Percentiles rank a stretch among this genome's conserved stretches.
Evolutionary conservation across 2,329 filamentous ascomycete genomes (phyloP).

Genomic region (Parasarocladium wereldwijsianum): DNA sequence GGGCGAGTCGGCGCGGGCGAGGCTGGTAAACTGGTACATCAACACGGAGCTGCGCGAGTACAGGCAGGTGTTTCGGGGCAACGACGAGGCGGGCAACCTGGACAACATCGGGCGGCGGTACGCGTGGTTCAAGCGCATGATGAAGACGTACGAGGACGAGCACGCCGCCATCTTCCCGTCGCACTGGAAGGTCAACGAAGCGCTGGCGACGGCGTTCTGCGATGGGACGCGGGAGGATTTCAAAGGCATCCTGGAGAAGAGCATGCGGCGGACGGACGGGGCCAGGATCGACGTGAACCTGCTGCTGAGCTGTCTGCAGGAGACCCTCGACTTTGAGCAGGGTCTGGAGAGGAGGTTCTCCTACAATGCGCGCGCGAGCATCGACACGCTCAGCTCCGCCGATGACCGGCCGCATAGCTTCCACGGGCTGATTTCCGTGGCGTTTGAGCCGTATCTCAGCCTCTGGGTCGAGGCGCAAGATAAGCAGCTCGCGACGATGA

Average conservation of each 20-base stretch:
- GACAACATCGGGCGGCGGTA: slow-evolving; percentile 95
- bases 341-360: slow-evolving; percentile 74
- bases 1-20: slow-evolving; percentile 68
- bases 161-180: slow-evolving; percentile 77
- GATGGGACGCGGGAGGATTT: slow-evolving; percentile 93
- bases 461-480: slow-evolving; percentile 97
- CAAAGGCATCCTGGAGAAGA: slow-evolving; percentile 78
- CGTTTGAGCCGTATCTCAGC: slow-evolving; percentile 93
- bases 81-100: slow-evolving; percentile 87
- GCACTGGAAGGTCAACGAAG: slow-evolving; percentile 81
- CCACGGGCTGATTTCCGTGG: slow-evolving; percentile 83
- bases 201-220: slow-evolving; percentile 81
- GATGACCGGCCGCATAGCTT: slow-evolving; percentile 68
- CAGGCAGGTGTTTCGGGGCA: slow-evolving; percentile 85
- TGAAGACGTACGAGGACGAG: slow-evolving; percentile 91
- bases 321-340: slow-evolving; percentile 95
- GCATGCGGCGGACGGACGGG: slow-evolving; percentile 64
- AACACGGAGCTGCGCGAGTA: slow-evolving; percentile 96
- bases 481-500: slow-evolving; percentile 67
- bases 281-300: slow-evolving; percentile 80
- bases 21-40: slow-evolving; percentile 91
- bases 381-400: slow-evolving; percentile 73
- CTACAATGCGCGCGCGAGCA: slow-evolving; percentile 59
- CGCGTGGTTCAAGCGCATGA: slow-evolving; percentile 89
- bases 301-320: slow-evolving; percentile 75